A percentile compares a stretch with the other conserved stretches of the same genome.
Conservation (phyloP, 345 rosid genomes). For the Stellera chamaejasme region DNA sequence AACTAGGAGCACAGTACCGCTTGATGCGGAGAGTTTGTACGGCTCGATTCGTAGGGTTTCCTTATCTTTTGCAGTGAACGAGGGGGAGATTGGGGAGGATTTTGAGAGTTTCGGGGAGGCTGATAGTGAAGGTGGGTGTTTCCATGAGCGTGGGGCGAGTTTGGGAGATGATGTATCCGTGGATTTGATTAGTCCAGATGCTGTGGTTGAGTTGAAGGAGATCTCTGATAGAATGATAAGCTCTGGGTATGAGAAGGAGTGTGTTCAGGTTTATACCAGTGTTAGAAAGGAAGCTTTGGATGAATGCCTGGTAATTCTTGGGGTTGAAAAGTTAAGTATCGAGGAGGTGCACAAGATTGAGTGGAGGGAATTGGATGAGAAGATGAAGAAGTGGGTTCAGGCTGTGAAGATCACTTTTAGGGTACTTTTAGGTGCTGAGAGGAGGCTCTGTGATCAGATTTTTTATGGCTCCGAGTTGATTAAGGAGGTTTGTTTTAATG, state of each 20-base stretch:
- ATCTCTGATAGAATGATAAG: slow-evolving; percentile 87
- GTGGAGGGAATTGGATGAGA: slow-evolving; percentile 90
- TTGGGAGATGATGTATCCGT: slow-evolving; percentile 68
- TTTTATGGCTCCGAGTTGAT: slow-evolving; percentile 48
- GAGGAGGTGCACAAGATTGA: slow-evolving; percentile 94
- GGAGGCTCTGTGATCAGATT: slow-evolving; percentile 67
- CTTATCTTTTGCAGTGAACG: no score
- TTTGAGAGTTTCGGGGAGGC: slow-evolving; percentile 66
- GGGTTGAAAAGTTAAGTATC: slow-evolving; percentile 86
- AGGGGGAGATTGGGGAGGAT: slow-evolving; percentile 63
- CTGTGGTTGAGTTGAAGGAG: no score
- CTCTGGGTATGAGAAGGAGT: slow-evolving; percentile 90
- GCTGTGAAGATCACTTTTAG: slow-evolving; percentile 67
- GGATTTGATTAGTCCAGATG: no score
- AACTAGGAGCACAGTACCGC: slow-evolving; percentile 72
- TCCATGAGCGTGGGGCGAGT: slow-evolving; percentile 86
- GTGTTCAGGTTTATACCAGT: slow-evolving; percentile 73
- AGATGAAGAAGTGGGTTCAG: slow-evolving; percentile 96
- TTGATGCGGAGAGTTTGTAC: slow-evolving; percentile 62
- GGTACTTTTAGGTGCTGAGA: slow-evolving; percentile 75
- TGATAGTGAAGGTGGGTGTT: slow-evolving; percentile 46
- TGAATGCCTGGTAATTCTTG: slow-evolving; percentile 68
- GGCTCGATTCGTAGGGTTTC: slow-evolving; percentile 80
- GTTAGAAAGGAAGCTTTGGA: slow-evolving; percentile 82
- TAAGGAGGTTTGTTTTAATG: slow-evolving; percentile 75